Evolutionary conservation across 208 protist species (phyloP), one percentile per base, ranked within the genome.

Genomic region (Acanthamoeba royreba): DNA sequence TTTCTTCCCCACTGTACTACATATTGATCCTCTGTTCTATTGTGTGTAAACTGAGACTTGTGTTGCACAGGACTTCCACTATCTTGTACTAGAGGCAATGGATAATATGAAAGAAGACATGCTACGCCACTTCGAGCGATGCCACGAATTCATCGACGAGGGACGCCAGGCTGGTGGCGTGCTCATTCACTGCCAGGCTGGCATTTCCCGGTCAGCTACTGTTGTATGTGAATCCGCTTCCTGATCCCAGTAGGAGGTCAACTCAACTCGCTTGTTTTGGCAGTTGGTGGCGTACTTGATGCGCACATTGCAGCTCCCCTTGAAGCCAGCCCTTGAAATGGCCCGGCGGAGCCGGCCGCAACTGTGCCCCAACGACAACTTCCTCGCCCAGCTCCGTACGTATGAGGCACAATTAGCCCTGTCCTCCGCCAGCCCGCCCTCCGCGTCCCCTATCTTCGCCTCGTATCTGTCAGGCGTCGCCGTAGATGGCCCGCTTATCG

Each of bases 241-340:
- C n/a, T n/a, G n/a, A n/a, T n/a, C n/a, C n/a, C n/a, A n/a, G n/a
- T n/a, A n/a, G n/a, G n/a, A n/a, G n/a, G n/a, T n/a, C n/a, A n/a
- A n/a, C n/a, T n/a, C n/a, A n/a, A n/a, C n/a, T n/a, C 11, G 9
- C 0, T 0, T 7, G 2, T 7, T 9, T 7, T 1, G 4, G 28
- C 79, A 87, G 79, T 33, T 87, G 79, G 79, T 87, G 43, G 43
- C 79, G 43, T 87, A 87, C 28, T 87, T 87, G 79, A 87, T 87
- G 79, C 43, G 79, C 5, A 87, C 79, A 19, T n/a, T 87, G 45
- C 28, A 46, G 43, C 79, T 87, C 25, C 79, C 79, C n/a, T 28
- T 87, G 43, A 28, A 8, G 9, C n/a, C 49, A 9, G 79, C 79
- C 15, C 49, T 87, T 8, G 79, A 87, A 46, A 8, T 87, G n/a